These are phyloP conservation scores for Annulohypoxylon truncatum DNA, from an alignment of 2,329 filamentous ascomycete species.

Conservation along the genomic window DNA sequence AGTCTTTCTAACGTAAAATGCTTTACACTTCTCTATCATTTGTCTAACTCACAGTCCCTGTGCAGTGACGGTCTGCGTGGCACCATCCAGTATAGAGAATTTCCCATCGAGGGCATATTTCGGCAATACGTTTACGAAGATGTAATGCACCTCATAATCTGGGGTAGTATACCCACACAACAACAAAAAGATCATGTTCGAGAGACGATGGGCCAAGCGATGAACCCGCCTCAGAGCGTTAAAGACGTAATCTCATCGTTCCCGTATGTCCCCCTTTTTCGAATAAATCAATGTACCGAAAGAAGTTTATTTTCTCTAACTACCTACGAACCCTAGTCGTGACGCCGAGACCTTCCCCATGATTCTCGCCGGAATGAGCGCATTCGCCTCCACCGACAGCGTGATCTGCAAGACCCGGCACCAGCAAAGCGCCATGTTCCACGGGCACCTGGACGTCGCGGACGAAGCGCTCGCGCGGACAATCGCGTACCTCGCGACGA, in stretches of 20 bases:
- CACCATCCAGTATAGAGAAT: conserved; percentile 43
- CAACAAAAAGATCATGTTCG: conserved; percentile 48
- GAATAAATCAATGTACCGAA: no score
- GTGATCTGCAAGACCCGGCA: conserved; percentile 51
- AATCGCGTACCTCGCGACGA: conserved; percentile 51
- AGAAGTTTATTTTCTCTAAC: conserved; percentile 11
- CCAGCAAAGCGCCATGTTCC: conserved; percentile 52
- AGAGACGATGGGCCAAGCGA: conserved; percentile 39
- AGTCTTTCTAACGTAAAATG: not conserved
- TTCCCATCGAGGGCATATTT: conserved; percentile 43
- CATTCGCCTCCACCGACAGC: conserved; percentile 49
- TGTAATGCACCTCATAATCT: conserved; percentile 53
- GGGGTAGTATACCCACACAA: conserved; percentile 51
- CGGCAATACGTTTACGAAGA: conserved; percentile 45
- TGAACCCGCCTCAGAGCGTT: conserved; percentile 44
- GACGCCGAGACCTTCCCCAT: conserved; percentile 53
- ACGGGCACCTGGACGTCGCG: conserved; percentile 50
- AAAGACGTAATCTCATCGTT: conserved; percentile 44
- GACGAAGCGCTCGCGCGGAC: conserved; percentile 54
- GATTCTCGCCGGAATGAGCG: conserved; percentile 53
- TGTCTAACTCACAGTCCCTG: not conserved
- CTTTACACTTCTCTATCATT: not conserved
- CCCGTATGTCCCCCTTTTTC: conserved; percentile 41
- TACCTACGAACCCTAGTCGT: conserved; percentile 28
- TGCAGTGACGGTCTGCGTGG: conserved; percentile 42